A percentile compares a stretch with the other conserved stretches of the same genome.
phyloP scores from a whole-genome alignment of 2,329 filamentous ascomycete genomes.

The Sodiomyces alkalinus region DNA sequence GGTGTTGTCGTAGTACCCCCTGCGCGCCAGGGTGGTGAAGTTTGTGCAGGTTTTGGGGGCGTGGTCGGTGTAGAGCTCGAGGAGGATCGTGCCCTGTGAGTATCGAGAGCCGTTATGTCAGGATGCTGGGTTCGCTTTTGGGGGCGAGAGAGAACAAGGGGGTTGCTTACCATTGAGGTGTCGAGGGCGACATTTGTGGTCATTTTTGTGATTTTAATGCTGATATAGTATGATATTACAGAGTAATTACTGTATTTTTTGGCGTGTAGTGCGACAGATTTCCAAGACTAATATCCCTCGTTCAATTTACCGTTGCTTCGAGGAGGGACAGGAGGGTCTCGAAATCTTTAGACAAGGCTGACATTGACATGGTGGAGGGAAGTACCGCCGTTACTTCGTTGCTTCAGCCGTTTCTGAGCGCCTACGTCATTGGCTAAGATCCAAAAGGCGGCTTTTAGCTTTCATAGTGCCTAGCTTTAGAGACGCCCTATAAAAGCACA shows the following conservation, averaged over 20 bases:
- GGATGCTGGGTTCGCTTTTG: no score
- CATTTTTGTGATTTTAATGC: conserved; percentile 36
- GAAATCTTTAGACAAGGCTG: conserved; percentile 5
- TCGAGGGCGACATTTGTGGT: conserved; percentile 66
- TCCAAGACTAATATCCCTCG: no score
- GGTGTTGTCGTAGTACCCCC: conserved; percentile 78
- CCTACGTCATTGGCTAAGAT: background rate
- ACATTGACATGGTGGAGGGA: conserved; percentile 1
- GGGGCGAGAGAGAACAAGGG: background rate
- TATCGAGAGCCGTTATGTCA: background rate
- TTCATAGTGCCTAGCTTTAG: background rate
- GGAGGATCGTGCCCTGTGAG: conserved; percentile 62
- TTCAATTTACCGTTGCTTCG: no score
- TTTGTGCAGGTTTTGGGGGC: conserved; percentile 83
- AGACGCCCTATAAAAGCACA: no score
- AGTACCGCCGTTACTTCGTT: no score
- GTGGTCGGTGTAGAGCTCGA: conserved; percentile 84
- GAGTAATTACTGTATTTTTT: no score
- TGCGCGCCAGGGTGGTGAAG: conserved; percentile 63
- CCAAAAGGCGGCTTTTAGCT: conserved; percentile 3
- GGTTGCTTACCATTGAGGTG: conserved; percentile 60
- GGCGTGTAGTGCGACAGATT: no score
- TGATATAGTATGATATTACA: no score
- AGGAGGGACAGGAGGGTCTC: conserved; percentile 2
- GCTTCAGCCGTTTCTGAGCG: background rate